A percentile compares a stretch with the other conserved stretches of the same genome.
Evolutionary conservation across 305 asterid genomes (phyloP).

Genomic region (Lippia alba): DNA sequence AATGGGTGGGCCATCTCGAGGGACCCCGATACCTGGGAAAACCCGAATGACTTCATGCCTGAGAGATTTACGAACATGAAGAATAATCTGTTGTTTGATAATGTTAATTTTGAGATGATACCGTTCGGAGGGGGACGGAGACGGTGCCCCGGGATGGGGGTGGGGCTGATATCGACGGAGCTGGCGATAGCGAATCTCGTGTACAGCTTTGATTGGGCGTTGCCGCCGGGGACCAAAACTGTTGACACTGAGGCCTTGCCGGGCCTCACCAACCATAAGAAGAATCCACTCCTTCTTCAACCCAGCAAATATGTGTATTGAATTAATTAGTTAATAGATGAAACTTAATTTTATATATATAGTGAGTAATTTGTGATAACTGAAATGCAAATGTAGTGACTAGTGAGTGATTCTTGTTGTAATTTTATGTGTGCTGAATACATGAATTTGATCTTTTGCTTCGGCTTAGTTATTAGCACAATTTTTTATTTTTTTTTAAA

Average conservation of each 20-base stretch:
- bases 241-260: slow-evolving; percentile 29
- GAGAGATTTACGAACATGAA: slow-evolving; percentile 28
- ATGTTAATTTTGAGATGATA: slow-evolving; percentile 21
- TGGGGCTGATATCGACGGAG: slow-evolving; percentile 31
- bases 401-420: no score
- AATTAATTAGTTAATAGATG: not conserved
- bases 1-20: slow-evolving; percentile 41
- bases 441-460: no score
- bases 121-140: slow-evolving; percentile 41
- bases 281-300: slow-evolving; percentile 28
- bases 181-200: slow-evolving; percentile 38
- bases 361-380: no score
- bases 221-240: not conserved
- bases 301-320: not conserved
- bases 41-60: slow-evolving; percentile 34
- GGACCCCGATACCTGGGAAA: slow-evolving; percentile 33
- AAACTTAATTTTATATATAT: no score
- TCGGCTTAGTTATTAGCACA: no score
- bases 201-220: slow-evolving; percentile 35
- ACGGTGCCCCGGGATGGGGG: slow-evolving; percentile 38
- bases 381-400: no score
- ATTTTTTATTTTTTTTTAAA: no score
- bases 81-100: not conserved
- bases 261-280: slow-evolving; percentile 44
- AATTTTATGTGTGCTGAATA: no score